These are phyloP conservation scores for Mycena haematopus DNA, from an alignment of 768 basidiomycete species.

Conservation along the genomic window DNA sequence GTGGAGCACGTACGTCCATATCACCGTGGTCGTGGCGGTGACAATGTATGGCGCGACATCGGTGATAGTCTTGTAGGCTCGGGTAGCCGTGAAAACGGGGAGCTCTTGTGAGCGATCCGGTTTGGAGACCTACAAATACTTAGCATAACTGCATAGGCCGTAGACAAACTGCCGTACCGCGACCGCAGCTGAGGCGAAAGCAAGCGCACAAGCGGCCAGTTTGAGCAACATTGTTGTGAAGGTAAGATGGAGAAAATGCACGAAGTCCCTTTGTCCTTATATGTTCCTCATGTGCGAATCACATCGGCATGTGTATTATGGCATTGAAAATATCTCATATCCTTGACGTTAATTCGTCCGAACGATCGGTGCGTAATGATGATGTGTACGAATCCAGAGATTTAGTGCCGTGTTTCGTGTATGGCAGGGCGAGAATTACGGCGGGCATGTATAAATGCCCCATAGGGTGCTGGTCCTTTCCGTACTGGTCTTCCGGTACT, in stretches of 20 bases:
- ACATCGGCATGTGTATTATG: background rate
- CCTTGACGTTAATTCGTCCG: background rate
- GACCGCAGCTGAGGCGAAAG: constrained; percentile 14
- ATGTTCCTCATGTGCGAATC: background rate
- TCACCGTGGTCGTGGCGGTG: background rate
- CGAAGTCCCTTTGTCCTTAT: background rate
- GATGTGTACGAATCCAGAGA: background rate
- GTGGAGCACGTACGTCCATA: background rate
- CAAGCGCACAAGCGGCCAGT: constrained; percentile 4
- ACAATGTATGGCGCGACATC: constrained; percentile 2
- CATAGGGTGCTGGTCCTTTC: background rate
- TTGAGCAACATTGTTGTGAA: constrained; percentile 9
- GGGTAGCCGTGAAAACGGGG: constrained; percentile 4
- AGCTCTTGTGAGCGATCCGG: too few relatives aligned
- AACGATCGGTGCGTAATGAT: background rate
- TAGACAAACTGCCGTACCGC: constrained; percentile 24
- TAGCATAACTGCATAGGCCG: background rate
- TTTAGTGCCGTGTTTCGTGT: background rate
- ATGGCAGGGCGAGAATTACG: background rate
- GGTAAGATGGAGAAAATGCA: background rate
- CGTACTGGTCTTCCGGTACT: background rate
- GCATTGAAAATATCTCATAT: background rate
- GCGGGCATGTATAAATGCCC: constrained; percentile 3
- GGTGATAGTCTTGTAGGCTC: background rate
- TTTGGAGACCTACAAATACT: background rate